Base-by-base conservation (phyloP, 1,284 basidiomycete genomes). In the Pseudozyma sp. region DNA sequence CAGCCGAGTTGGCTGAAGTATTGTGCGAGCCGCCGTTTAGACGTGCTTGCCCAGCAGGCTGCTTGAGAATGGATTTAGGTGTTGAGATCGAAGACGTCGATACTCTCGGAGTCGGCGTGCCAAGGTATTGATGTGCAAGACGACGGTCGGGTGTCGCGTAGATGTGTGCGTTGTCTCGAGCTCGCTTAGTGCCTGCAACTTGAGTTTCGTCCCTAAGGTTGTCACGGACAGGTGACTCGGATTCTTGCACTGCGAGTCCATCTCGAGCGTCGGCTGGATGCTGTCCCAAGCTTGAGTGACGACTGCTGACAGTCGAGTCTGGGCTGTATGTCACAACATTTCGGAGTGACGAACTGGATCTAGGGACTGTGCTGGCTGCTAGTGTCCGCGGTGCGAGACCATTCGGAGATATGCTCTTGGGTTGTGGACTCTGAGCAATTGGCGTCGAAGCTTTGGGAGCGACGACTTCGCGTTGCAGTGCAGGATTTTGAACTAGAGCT, bases 281-380 rank as follows among this genome's bases (percentile, higher is more conserved):
- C 19, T 52, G 58, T 25, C 53, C 54, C 11, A 50, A 40, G 39
- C 53, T 53, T 25, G 68, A 60, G 19, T 65, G 59, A 42, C 50
- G 65, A 38, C 72, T 75, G 52, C 72, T 70, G 52, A 43, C 57
- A 9, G 63, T 75, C 44, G 64, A 63, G 14, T 75, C 72, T 19
- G 72, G 72, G 14, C 67, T 70, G 55, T 75, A 75, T 11, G 63
- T 75, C 52, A 75, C 64, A 0, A 75, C 63, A 31, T 75, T 70
- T 31, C 72, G 72, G 12, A 75, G 68, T 49, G 67, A 70, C 7
- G 72, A 75, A 31, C 68, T 44, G 6, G 72, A 70, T 19, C 67
- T 39, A n/a, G 72, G 72, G 16, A 68, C 63, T 14, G 65, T 73
- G 53, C 47, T 73, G 8, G 45, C 44, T 13, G 64, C 53, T 43